A percentile compares a stretch with the other conserved stretches of the same genome.
Conservation (phyloP, 78 protist species). For the Dictyostelium citrinum region DNA sequence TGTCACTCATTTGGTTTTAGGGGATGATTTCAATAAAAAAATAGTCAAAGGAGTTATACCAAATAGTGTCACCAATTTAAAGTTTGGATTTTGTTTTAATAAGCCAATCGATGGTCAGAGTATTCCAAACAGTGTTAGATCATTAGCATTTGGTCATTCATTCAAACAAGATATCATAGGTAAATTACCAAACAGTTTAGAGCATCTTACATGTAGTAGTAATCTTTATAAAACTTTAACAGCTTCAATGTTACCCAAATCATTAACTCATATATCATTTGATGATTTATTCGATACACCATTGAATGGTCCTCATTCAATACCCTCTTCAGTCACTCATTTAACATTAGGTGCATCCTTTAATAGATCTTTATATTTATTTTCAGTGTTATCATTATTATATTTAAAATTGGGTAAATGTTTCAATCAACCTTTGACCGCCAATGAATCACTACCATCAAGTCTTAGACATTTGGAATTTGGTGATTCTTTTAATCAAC, state of each 20-base stretch:
- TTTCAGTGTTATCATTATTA: background rate
- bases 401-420: background rate
- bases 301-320: background rate
- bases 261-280: background rate
- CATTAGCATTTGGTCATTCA: background rate
- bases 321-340: background rate
- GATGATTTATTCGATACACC: background rate
- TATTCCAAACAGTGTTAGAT: background rate
- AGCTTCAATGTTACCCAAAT: background rate
- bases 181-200: background rate
- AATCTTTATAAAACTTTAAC: background rate
- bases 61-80: background rate
- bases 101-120: background rate
- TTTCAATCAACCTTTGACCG: background rate
- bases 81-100: slow-evolving; percentile 6
- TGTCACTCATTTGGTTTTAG: background rate
- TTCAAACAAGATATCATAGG: background rate
- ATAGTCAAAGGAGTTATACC: background rate
- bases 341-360: background rate
- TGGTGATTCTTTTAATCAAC: background rate
- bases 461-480: background rate
- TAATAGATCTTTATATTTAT: background rate
- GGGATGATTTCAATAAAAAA: background rate
- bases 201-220: background rate
- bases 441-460: background rate